These are phyloP conservation scores for Catenaria anguillulae DNA, from an alignment of 371 early-diverging fungal genomes.

Conservation along the genomic window DNA sequence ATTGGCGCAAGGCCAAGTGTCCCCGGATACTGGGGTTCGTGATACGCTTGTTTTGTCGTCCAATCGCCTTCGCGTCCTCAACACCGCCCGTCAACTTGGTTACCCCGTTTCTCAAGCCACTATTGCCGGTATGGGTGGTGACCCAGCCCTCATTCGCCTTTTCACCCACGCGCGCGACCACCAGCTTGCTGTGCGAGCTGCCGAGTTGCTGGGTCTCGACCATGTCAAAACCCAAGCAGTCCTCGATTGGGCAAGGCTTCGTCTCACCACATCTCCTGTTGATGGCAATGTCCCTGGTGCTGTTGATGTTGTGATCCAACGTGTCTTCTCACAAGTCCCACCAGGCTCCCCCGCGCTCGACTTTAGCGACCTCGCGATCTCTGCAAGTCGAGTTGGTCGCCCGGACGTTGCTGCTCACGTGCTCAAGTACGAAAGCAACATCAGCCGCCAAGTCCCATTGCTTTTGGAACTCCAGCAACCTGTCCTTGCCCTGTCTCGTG, in stretches of 20 bases:
- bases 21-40: neutral
- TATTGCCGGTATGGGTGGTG: neutral
- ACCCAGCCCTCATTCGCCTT: neutral
- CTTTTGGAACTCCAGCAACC: neutral
- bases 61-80: neutral
- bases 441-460: neutral
- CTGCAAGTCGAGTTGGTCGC: neutral
- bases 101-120: neutral
- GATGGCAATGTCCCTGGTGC: constrained; percentile 9
- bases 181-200: neutral
- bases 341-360: neutral
- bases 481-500: neutral
- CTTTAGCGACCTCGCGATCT: neutral
- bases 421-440: neutral
- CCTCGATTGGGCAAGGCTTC: neutral
- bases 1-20: too few relatives aligned
- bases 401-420: neutral
- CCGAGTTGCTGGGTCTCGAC: neutral
- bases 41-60: neutral
- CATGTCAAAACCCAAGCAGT: neutral
- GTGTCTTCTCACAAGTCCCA: neutral
- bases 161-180: neutral
- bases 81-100: neutral
- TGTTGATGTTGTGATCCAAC: neutral
- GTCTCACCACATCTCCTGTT: too few relatives aligned